Evolutionary conservation across 2,329 filamentous ascomycete genomes (phyloP).

Genomic region (Lecanicillium sp.): DNA sequence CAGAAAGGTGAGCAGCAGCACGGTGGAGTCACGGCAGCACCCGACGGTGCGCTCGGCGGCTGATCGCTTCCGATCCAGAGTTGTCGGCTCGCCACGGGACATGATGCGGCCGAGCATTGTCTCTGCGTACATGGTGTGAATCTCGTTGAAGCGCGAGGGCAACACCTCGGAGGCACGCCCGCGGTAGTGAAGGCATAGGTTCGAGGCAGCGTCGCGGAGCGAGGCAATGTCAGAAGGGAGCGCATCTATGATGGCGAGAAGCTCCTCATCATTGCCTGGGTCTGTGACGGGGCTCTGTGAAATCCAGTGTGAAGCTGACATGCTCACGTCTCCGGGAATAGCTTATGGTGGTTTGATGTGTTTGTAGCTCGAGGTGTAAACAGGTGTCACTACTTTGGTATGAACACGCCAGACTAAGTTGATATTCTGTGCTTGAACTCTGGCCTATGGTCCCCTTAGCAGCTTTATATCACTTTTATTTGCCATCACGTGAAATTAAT

Average conservation of each 20-base stretch:
- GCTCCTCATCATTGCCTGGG: slow-evolving; percentile 1
- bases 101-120: slow-evolving; percentile 2
- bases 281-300: slow-evolving; percentile 5
- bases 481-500: no score
- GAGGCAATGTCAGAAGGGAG: slow-evolving; percentile 4
- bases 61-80: background rate
- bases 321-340: no score
- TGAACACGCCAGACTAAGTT: no score
- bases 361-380: no score
- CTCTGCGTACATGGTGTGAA: slow-evolving; percentile 4
- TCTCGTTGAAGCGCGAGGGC: background rate
- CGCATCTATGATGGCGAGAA: slow-evolving; percentile 1
- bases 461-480: no score
- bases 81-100: background rate
- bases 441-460: no score
- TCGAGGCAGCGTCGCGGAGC: background rate
- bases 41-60: slow-evolving; percentile 2
- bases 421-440: no score
- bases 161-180: background rate
- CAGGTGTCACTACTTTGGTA: no score
- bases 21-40: slow-evolving; percentile 8
- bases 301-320: background rate
- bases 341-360: no score
- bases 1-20: slow-evolving; percentile 2
- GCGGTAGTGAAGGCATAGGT: slow-evolving; percentile 5